Conservation (phyloP, 2,329 filamentous ascomycete genomes). For the Curvularia sp. region DNA sequence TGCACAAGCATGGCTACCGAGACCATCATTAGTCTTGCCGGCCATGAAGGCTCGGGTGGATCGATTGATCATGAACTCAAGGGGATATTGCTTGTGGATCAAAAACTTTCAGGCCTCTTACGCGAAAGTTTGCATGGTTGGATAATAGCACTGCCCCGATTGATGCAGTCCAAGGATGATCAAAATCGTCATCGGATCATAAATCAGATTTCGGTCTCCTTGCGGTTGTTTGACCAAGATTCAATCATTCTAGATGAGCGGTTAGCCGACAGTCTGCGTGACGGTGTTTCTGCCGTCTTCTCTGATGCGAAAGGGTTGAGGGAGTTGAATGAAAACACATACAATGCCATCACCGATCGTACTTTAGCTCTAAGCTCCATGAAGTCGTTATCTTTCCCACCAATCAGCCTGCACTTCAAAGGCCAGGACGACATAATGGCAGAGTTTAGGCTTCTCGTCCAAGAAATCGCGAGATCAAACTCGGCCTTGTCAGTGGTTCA, state of each 20-base stretch:
- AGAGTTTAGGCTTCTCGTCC: conserved; percentile 66
- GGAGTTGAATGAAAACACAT: conserved; percentile 24
- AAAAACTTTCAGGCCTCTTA: conserved; percentile 67
- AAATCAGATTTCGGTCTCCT: conserved; percentile 76
- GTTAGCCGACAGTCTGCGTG: conserved; percentile 72
- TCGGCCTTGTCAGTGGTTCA: conserved; percentile 62
- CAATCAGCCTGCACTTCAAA: conserved; percentile 65
- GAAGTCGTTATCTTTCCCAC: conserved; percentile 58
- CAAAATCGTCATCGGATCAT: conserved; percentile 75
- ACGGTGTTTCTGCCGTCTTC: conserved; percentile 69
- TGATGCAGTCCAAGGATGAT: conserved; percentile 87
- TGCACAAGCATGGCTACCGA: conserved; percentile 78
- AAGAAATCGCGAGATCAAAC: conserved; percentile 61
- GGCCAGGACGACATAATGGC: conserved; percentile 71
- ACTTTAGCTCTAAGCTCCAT: conserved; percentile 25
- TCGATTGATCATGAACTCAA: conserved; percentile 57
- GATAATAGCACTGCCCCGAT: conserved; percentile 78
- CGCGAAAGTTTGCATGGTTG: conserved; percentile 79
- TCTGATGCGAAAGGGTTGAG: conserved; percentile 42
- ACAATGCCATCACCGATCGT: conserved; percentile 19
- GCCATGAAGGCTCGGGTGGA: conserved; percentile 57
- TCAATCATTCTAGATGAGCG: conserved; percentile 71
- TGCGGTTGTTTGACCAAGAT: conserved; percentile 69
- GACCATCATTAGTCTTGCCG: conserved; percentile 73
- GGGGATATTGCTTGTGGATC: conserved; percentile 69